Evolutionary conservation across 371 early-diverging fungal species (phyloP), one percentile per base, ranked within the genome.

Genomic region (Amoeboaphelidium occidentale): DNA sequence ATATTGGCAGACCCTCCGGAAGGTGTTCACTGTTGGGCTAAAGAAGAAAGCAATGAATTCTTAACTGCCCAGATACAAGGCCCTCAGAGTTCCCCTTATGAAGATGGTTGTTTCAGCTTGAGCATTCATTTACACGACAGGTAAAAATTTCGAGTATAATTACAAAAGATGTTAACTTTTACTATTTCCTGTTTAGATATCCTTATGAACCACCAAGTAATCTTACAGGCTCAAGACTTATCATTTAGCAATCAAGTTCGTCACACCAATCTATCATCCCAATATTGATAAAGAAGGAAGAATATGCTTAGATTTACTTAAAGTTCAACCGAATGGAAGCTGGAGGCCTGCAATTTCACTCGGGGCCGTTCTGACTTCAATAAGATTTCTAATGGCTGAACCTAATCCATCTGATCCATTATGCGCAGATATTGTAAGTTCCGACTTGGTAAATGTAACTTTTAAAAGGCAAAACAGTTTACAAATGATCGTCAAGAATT

Each of bases 341-440:
- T 68, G 67, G 67, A 61, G 61, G 23, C 67, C 67, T 42, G 63
- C 64, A n/a, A 52, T 64, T 23, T 64, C 63, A 2, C 43, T 67
- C 24, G 56, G 59, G 17, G 62, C 60, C 27, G 57, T 63, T 2
- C 49, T 67, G 43, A 46, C 58, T 41, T 56, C 61, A 25, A 58
- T 67, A 27, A 45, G 60, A 32, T 59, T 59, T 27, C 55, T 62
- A 54, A 47, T 67, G 26, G 64, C 63, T 45, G 67, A 63, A 50
- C 67, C 67, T 27, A 67, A 67, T 56, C 62, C 67, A 17, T 58
- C 56, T 42, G 67, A 67, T 52, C 67, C 67, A 1, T 51, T 67
- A 21, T 26, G 54, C 3, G 53, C 63, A 2, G 67, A 68, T 43
- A 62, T 65, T 48, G 68, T 64, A 42, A 59, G 59, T n/a, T n/a